These are phyloP conservation scores for Nannochloropsis gaditana DNA, from an alignment of 108 stramenopile species.

Conservation along the genomic window DNA sequence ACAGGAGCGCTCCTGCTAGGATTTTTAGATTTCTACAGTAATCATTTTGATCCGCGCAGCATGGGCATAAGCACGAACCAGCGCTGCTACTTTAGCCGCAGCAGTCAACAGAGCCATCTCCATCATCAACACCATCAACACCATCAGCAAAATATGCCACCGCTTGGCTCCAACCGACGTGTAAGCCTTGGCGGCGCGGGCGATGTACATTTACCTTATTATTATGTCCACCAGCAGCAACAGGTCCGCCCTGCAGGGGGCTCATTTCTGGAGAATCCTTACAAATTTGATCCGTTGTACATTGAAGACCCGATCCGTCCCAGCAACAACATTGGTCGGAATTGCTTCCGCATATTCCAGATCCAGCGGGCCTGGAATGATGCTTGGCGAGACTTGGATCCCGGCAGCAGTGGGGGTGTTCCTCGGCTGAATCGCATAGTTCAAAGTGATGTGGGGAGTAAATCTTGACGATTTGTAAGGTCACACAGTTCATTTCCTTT, in stretches of 20 bases:
- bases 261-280: slow-evolving; percentile 21
- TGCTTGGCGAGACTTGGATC: slow-evolving; percentile 32
- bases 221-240: neutral
- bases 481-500: too few species aligned
- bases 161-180: neutral
- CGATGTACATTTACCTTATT: neutral
- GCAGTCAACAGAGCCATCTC: neutral
- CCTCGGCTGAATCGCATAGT: neutral
- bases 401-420: neutral
- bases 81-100: slow-evolving; percentile 22
- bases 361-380: slow-evolving; percentile 49
- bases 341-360: slow-evolving; percentile 73
- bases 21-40: slow-evolving; percentile 85
- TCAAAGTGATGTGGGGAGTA: too few species aligned
- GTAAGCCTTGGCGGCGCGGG: slow-evolving; percentile 1
- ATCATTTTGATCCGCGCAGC: slow-evolving; percentile 75
- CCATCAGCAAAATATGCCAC: neutral
- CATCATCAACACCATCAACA: neutral
- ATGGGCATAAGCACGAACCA: slow-evolving; percentile 60
- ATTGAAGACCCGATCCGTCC: slow-evolving; percentile 80
- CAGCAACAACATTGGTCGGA: slow-evolving; percentile 84
- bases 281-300: slow-evolving; percentile 75
- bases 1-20: slow-evolving; percentile 82
- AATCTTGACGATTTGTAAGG: too few species aligned
- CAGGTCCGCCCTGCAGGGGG: neutral